phyloP scores from a whole-genome alignment of 2,329 filamentous ascomycete species.

The Pyrenochaeta sp. region DNA sequence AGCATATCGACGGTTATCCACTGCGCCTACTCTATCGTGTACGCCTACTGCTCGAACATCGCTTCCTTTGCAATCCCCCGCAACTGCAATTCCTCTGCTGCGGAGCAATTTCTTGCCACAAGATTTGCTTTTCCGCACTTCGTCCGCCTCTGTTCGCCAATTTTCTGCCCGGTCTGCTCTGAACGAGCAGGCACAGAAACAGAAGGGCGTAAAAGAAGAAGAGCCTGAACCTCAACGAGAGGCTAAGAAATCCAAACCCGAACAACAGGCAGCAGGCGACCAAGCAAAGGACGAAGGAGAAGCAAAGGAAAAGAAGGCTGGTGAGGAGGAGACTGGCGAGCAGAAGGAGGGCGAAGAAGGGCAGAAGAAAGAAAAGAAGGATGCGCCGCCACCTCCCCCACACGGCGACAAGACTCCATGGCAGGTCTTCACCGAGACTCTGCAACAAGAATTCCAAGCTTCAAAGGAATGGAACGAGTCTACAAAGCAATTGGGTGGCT shows the following conservation, averaged over 20 bases:
- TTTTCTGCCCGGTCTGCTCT: conserved; percentile 51
- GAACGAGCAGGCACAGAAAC: conserved; percentile 45
- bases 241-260: conserved; percentile 52
- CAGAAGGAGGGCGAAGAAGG: conserved; percentile 53
- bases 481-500: conserved; percentile 90
- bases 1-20: conserved; percentile 57
- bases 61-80: conserved; percentile 14
- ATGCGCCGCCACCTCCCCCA: conserved; percentile 82
- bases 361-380: conserved; percentile 69
- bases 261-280: conserved; percentile 47
- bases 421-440: conserved; percentile 98
- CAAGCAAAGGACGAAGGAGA: conserved; percentile 54
- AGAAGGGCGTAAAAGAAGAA: conserved; percentile 43
- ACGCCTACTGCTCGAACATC: conserved; percentile 32
- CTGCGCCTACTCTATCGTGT: conserved; percentile 26
- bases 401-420: conserved; percentile 98
- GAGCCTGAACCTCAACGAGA: conserved; percentile 37
- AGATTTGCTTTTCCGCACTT: conserved; percentile 50
- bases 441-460: conserved; percentile 90
- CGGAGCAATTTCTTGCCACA: conserved; percentile 54
- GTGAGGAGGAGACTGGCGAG: conserved; percentile 57
- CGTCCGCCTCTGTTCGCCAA: conserved; percentile 53
- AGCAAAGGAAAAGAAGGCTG: conserved; percentile 49
- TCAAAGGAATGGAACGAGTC: conserved; percentile 99
- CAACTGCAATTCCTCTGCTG: conserved; percentile 45